These are phyloP conservation scores for Russula earlei DNA, from an alignment of 768 basidiomycete genomes.

Conservation along the genomic window DNA sequence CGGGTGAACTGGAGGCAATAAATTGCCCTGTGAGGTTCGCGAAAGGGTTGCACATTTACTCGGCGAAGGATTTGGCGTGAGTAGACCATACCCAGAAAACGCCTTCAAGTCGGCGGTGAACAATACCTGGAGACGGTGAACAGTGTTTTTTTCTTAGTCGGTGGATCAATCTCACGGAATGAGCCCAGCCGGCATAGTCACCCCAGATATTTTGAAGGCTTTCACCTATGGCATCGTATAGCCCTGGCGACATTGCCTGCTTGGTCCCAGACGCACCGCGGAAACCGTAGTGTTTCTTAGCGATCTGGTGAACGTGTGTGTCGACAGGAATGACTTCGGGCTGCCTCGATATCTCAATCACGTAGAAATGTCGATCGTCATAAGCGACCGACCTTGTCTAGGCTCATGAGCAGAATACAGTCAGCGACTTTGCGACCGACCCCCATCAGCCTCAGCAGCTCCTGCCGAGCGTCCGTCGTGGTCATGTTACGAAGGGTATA, in stretches of 20 bases:
- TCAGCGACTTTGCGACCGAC: slow-evolving; percentile 97
- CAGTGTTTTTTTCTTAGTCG: not conserved
- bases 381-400: slow-evolving; percentile 61
- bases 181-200: slow-evolving; percentile 83
- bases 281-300: slow-evolving; percentile 66
- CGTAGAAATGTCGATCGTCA: not conserved
- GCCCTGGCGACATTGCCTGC: slow-evolving; percentile 57
- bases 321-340: slow-evolving; percentile 87
- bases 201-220: slow-evolving; percentile 68
- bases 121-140: slow-evolving; percentile 41
- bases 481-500: slow-evolving; percentile 36
- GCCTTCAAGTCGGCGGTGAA: slow-evolving; percentile 68
- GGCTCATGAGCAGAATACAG: slow-evolving; percentile 85
- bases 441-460: slow-evolving; percentile 75
- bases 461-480: slow-evolving; percentile 56
- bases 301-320: slow-evolving; percentile 90
- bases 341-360: slow-evolving; percentile 30
- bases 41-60: not conserved
- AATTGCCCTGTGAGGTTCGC: not conserved
- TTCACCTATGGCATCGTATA: slow-evolving; percentile 63
- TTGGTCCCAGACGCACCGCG: slow-evolving; percentile 41
- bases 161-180: slow-evolving; percentile 44
- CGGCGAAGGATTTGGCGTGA: slow-evolving; percentile 20
- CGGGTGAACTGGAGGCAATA: not conserved
- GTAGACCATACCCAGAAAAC: slow-evolving; percentile 51